A percentile compares a stretch with the other conserved stretches of the same genome.
Evolutionary conservation across 495 filamentous ascomycete genomes (phyloP).

Genomic region (Aspergillus bertholletiae): DNA sequence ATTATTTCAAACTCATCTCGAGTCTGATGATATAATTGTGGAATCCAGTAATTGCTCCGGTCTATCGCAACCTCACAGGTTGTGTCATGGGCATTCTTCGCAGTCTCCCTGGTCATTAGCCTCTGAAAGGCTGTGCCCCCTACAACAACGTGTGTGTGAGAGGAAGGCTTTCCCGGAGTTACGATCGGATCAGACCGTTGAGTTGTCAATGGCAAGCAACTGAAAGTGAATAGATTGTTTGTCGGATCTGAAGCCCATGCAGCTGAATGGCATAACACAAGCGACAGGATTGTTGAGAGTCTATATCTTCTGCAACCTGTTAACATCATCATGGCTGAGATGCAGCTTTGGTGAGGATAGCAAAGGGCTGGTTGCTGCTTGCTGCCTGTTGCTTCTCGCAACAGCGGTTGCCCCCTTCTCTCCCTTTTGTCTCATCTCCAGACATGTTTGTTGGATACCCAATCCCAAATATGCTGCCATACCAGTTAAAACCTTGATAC

Average conservation of each 20-base stretch:
- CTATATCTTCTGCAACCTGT: not conserved
- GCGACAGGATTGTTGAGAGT: not conserved
- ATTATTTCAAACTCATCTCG: constrained; percentile 52
- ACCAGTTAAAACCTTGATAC: not conserved
- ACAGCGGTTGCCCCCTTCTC: not conserved
- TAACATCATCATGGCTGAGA: not conserved
- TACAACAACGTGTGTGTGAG: constrained; percentile 69
- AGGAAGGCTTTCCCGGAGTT: constrained; percentile 48
- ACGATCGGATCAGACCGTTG: constrained; percentile 63
- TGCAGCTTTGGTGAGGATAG: not conserved
- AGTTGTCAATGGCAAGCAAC: constrained; percentile 17
- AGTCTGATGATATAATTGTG: constrained; percentile 61
- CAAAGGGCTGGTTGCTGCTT: not conserved
- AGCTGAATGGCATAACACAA: not conserved
- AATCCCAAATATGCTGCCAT: not conserved
- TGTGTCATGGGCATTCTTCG: constrained; percentile 61
- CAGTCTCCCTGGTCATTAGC: constrained; percentile 51
- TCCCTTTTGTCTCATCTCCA: not conserved
- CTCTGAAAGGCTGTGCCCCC: constrained; percentile 73
- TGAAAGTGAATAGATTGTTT: constrained; percentile 17
- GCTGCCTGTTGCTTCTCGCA: no score
- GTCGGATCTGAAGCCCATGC: not conserved
- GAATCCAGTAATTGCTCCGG: constrained; percentile 76
- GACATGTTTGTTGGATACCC: not conserved
- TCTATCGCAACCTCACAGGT: constrained; percentile 64